Percentiles rank a stretch among this genome's conserved stretches.
phyloP scores from a whole-genome alignment of 1,284 basidiomycete genomes.

The Malassezia equina region DNA sequence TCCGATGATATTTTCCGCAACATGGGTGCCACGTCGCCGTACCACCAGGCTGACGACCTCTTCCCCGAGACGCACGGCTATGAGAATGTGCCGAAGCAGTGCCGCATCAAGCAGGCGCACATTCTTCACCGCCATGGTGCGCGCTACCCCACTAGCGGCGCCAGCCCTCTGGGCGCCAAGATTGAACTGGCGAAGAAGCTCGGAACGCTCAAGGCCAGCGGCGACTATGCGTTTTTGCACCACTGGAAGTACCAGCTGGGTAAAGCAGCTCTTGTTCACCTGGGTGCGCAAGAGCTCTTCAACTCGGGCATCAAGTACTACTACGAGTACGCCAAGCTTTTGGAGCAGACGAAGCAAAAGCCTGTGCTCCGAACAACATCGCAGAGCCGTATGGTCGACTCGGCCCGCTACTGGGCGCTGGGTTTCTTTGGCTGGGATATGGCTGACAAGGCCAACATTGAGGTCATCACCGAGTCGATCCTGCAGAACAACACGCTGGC shows the following conservation, averaged over 20 bases:
- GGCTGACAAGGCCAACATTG: slow-evolving; percentile 29
- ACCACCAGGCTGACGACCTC: slow-evolving; percentile 6
- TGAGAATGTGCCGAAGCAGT: slow-evolving; percentile 13
- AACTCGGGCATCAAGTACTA: slow-evolving; percentile 36
- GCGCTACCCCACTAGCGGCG: slow-evolving; percentile 25
- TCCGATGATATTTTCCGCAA: slow-evolving; percentile 27
- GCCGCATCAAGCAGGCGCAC: slow-evolving; percentile 32
- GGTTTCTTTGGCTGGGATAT: slow-evolving; percentile 33
- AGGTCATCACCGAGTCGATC: slow-evolving; percentile 37
- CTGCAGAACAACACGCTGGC: slow-evolving; percentile 59
- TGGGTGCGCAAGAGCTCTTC: slow-evolving; percentile 63
- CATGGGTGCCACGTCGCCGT: slow-evolving; percentile 18
- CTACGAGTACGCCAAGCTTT: slow-evolving; percentile 43
- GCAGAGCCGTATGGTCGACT: slow-evolving; percentile 69
- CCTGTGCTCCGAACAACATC: slow-evolving; percentile 42
- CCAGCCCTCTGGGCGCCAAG: not conserved
- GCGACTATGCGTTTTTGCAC: slow-evolving; percentile 63
- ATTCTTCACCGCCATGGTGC: slow-evolving; percentile 42
- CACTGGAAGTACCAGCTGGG: slow-evolving; percentile 54
- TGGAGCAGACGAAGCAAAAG: slow-evolving; percentile 27
- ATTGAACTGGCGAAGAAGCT: not conserved
- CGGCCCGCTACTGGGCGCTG: slow-evolving; percentile 59
- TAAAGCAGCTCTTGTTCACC: slow-evolving; percentile 66
- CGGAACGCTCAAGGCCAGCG: slow-evolving; percentile 50
- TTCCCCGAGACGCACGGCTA: slow-evolving; percentile 9